These are phyloP conservation scores for Penicillium cataractarum DNA, from an alignment of 495 filamentous ascomycete species.

Conservation along the genomic window DNA sequence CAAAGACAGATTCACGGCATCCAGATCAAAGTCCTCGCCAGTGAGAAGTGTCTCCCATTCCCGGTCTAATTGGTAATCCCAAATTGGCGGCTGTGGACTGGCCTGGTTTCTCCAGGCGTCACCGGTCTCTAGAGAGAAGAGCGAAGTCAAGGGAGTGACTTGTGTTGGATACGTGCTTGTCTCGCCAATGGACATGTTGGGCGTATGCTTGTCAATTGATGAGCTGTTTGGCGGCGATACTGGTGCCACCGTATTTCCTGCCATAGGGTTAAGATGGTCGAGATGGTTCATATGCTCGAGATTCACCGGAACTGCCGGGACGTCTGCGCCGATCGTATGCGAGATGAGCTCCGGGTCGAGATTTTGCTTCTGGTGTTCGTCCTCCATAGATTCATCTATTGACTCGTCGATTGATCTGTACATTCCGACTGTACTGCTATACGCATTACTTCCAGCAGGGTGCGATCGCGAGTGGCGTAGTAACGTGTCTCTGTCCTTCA, in stretches of 20 bases:
- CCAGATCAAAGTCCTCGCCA: slow-evolving; percentile 30
- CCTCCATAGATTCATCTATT: neutral
- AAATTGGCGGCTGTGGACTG: neutral
- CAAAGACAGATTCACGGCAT: slow-evolving; percentile 25
- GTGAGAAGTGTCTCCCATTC: slow-evolving; percentile 17
- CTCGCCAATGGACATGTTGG: slow-evolving; percentile 10
- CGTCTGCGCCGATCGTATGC: neutral
- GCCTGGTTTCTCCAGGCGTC: slow-evolving; percentile 14
- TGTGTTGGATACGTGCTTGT: slow-evolving; percentile 8
- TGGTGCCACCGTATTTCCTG: slow-evolving; percentile 8
- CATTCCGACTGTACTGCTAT: neutral
- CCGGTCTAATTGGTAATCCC: slow-evolving; percentile 8
- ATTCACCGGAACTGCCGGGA: neutral
- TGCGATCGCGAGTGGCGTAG: slow-evolving; percentile 28
- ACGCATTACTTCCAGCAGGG: neutral
- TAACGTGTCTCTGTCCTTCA: slow-evolving; percentile 25
- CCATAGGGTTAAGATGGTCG: neutral
- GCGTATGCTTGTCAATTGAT: slow-evolving; percentile 13
- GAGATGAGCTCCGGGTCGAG: slow-evolving; percentile 1
- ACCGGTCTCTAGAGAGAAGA: slow-evolving; percentile 12
- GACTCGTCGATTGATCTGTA: neutral
- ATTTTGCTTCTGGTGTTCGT: neutral
- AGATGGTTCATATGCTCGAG: neutral
- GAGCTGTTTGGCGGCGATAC: slow-evolving; percentile 17
- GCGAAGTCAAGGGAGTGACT: slow-evolving; percentile 10